phyloP scores from a whole-genome alignment of 1,139 yeast species.

The Pichia kudriavzevii region DNA sequence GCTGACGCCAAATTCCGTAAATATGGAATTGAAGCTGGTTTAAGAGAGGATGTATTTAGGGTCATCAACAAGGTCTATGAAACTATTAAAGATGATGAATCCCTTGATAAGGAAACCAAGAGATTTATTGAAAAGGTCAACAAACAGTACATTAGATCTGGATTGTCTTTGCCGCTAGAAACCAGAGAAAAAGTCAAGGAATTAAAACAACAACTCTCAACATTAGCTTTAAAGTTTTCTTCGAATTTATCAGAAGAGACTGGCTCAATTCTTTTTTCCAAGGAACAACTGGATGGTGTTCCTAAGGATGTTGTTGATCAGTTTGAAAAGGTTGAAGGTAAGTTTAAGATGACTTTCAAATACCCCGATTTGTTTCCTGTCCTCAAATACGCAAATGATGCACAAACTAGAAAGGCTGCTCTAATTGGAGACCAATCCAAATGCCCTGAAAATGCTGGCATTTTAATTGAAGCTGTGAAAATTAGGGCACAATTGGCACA shows the following conservation, averaged over 20 bases:
- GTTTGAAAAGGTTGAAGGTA: conserved; percentile 40
- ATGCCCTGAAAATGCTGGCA: conserved; percentile 51
- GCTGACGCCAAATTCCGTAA: conserved; percentile 53
- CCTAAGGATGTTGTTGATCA: conserved; percentile 55
- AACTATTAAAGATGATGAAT: conserved; percentile 23
- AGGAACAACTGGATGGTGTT: conserved; percentile 65
- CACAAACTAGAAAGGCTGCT: conserved; percentile 59
- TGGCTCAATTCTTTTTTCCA: conserved; percentile 50
- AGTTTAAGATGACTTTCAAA: conserved; percentile 66
- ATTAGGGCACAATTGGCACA: conserved; percentile 57
- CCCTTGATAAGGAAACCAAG: conserved; percentile 46
- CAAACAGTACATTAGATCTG: conserved; percentile 53
- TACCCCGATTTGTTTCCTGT: conserved; percentile 76
- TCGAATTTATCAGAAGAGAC: conserved; percentile 68
- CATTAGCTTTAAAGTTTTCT: conserved; percentile 47
- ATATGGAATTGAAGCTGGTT: conserved; percentile 52
- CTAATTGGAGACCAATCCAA: conserved; percentile 61
- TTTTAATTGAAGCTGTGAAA: conserved; percentile 52
- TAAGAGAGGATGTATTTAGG: conserved; percentile 61
- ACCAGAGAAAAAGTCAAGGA: conserved; percentile 49
- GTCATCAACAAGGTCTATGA: conserved; percentile 47
- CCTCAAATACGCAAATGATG: conserved; percentile 57
- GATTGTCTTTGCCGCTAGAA: conserved; percentile 53
- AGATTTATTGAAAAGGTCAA: conserved; percentile 52
- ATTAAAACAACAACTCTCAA: conserved; percentile 53